phyloP scores from a whole-genome alignment of 1,284 basidiomycete species.

The Paramarasmius palmivorus region DNA sequence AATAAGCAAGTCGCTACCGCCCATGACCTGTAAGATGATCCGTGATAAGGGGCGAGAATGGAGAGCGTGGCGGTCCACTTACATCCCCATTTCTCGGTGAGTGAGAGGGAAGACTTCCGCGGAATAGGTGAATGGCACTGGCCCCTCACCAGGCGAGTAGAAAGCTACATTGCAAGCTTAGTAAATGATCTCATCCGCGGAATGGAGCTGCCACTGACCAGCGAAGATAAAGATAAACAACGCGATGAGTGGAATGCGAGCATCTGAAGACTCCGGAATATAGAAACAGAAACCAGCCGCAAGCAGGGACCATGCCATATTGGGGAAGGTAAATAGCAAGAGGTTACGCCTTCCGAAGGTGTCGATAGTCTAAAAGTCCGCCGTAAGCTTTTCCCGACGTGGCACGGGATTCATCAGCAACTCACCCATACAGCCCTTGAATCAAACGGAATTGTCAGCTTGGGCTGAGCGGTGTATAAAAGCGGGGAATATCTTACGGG shows the following conservation, averaged over 20 bases:
- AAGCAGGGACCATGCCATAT: constrained; percentile 60
- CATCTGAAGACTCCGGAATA: constrained; percentile 37
- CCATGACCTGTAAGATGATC: constrained; percentile 39
- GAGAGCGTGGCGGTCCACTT: constrained; percentile 13
- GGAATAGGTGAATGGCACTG: constrained; percentile 68
- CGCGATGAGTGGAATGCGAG: constrained; percentile 48
- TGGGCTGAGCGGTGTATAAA: no score
- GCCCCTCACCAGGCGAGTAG: constrained; percentile 69
- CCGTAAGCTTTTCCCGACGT: neutral
- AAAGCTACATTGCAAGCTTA: constrained; percentile 34
- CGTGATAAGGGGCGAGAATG: neutral
- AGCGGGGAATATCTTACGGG: no score
- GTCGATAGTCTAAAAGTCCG: constrained; percentile 39
- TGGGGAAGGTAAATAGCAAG: constrained; percentile 58
- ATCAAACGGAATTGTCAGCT: no score
- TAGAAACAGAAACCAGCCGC: constrained; percentile 60
- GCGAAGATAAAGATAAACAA: constrained; percentile 61
- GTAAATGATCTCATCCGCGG: neutral
- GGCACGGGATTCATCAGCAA: neutral
- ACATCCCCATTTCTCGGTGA: constrained; percentile 56
- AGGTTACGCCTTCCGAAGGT: constrained; percentile 63
- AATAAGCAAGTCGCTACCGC: constrained; percentile 53
- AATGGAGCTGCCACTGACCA: constrained; percentile 26
- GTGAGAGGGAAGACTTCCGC: constrained; percentile 67
- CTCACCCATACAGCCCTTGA: constrained; percentile 57